These are phyloP conservation scores for Coix lacrymajobi DNA, from an alignment of 176 grass and related monocot species.

Conservation along the genomic window DNA sequence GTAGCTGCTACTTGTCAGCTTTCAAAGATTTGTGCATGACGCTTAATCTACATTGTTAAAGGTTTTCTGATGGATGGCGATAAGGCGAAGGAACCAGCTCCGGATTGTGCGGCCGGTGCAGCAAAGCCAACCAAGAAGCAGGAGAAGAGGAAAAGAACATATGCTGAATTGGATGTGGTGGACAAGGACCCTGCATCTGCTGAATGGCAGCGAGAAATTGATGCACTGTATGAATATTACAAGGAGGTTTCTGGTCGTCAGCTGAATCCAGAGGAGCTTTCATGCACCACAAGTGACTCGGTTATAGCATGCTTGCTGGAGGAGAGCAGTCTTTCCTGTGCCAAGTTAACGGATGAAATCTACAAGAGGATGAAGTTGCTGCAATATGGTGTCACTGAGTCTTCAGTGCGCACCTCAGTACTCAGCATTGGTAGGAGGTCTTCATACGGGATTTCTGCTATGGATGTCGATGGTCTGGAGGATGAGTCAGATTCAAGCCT, in stretches of 20 bases:
- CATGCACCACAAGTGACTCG: not conserved
- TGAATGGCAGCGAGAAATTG: constrained; percentile 7
- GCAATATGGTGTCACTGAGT: constrained; percentile 5
- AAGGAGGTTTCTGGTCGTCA: constrained; percentile 10
- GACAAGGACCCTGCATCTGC: not conserved
- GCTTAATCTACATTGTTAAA: not conserved
- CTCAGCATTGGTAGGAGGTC: constrained; percentile 23
- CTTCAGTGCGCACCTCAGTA: constrained; percentile 11
- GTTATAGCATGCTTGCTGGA: constrained; percentile 44
- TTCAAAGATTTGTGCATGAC: not conserved
- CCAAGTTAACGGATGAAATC: constrained; percentile 34
- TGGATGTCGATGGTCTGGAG: constrained; percentile 29
- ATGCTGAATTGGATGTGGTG: not conserved
- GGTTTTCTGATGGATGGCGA: constrained; percentile 13
- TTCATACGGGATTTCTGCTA: constrained; percentile 21
- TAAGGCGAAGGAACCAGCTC: not conserved
- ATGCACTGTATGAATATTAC: constrained; percentile 23
- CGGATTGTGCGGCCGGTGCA: not conserved
- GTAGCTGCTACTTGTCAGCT: not conserved
- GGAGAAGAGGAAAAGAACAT: constrained; percentile 16
- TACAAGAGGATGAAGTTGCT: constrained; percentile 15
- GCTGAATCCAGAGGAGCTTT: not conserved
- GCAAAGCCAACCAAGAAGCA: not conserved
- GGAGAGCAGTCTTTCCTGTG: constrained; percentile 39
- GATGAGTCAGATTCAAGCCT: constrained; percentile 38